Conservation (phyloP, 2,329 filamentous ascomycete species). For the Setomelanomma holmii region DNA sequence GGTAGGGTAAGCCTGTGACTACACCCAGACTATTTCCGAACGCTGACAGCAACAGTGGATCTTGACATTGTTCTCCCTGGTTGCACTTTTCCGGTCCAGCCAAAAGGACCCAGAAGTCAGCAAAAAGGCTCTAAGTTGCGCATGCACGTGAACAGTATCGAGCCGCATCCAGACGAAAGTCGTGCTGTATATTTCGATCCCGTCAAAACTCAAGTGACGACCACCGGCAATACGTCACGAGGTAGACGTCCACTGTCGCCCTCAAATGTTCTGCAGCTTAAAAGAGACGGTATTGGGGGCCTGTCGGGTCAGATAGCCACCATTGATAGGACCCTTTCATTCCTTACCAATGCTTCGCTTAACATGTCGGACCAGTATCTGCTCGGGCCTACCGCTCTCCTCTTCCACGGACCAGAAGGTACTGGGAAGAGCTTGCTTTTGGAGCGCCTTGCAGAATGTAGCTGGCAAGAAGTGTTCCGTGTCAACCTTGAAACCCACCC, state of each 20-base stretch:
- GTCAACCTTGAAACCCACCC: constrained; percentile 59
- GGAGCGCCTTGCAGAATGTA: constrained; percentile 66
- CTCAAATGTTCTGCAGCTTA: constrained; percentile 36
- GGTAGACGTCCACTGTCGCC: constrained; percentile 8
- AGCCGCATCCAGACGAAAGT: constrained; percentile 38
- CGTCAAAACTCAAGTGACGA: constrained; percentile 28
- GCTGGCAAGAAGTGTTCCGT: constrained; percentile 74
- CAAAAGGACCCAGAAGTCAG: constrained; percentile 56
- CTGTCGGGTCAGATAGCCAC: constrained; percentile 68
- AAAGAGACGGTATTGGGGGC: constrained; percentile 67
- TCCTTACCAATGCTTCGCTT: constrained; percentile 27
- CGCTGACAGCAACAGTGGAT: constrained; percentile 54
- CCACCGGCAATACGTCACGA: constrained; percentile 16
- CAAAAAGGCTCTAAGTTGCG: constrained; percentile 58
- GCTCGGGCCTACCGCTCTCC: constrained; percentile 61
- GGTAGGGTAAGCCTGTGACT: constrained; percentile 34
- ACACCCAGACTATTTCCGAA: not conserved
- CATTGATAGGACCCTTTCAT: constrained; percentile 71
- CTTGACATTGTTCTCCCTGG: constrained; percentile 75
- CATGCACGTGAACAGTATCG: constrained; percentile 68
- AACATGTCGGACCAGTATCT: constrained; percentile 33
- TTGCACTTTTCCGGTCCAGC: constrained; percentile 70
- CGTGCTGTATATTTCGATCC: constrained; percentile 41
- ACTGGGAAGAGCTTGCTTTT: constrained; percentile 85
- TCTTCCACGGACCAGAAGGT: constrained; percentile 81